Evolutionary conservation across 2,329 filamentous ascomycete genomes (phyloP), one percentile per base, ranked within the genome.

Genomic region (Gliomastix tumulicola): DNA sequence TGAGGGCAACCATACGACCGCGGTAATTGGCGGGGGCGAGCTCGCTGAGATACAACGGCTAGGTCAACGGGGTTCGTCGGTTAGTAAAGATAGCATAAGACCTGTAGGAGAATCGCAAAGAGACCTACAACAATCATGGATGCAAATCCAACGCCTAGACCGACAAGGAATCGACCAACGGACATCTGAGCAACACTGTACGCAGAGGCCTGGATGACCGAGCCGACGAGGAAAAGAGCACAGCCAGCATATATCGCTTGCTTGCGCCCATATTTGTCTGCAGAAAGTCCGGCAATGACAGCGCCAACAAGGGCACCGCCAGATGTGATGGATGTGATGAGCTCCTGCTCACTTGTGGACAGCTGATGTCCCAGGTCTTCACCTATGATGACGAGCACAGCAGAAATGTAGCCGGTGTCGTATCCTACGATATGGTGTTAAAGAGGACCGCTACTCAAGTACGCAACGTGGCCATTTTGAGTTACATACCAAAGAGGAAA

Each of bases 281-380:
- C 51, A 5, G 48, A 44, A 1, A 43, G 34, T 19, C 50, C 51
- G 11, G 50, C 50, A 20, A 53, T 45, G n/a, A 53, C 45, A 20
- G 50, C 50, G 8, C 50, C 50, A 7, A 53, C 36, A 7, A 53
- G 48, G 13, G 50, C 50, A 28, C 50, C 50, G 2, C 63, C 69
- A 7, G 64, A 69, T 16, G 63, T 69, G 15, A 74, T 58, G 0
- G 69, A 71, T 1, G 70, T 74, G 23, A 74, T 62, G 20, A 74
- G 53, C 43, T 74, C 68, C 42, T 69, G 63, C 41, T 74, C 67
- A 4, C 54, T 59, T 5, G 62, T 57, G 19, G 44, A 54, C 5
- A 69, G 49, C 7, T 52, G 53, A 21, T 60, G 54, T 20, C 60
- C 59, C 8, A 73, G 60, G 35, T 45, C 43, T 6, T 38, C 35